Evolutionary conservation across 1,284 basidiomycete genomes (phyloP).

Genomic region (Trichosporon faecale): DNA sequence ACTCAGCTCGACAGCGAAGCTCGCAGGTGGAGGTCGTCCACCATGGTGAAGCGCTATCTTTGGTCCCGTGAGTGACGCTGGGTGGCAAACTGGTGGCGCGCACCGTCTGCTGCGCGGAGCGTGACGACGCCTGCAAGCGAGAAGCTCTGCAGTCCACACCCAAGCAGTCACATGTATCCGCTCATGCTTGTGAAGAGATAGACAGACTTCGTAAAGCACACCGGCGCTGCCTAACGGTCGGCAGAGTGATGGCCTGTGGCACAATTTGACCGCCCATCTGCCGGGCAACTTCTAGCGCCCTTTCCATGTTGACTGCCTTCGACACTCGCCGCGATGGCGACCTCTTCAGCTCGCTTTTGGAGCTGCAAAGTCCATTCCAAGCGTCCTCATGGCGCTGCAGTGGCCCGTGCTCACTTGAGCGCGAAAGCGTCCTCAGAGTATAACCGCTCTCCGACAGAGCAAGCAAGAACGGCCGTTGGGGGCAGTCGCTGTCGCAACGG

Average conservation of each 20-base stretch:
- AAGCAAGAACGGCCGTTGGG: neutral
- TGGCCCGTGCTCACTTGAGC: too few species aligned
- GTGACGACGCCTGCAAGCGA: neutral
- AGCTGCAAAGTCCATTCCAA: too few species aligned
- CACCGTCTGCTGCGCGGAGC: neutral
- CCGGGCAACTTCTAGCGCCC: too few species aligned
- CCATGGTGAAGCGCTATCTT: neutral
- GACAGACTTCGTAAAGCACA: neutral
- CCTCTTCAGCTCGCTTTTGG: too few species aligned
- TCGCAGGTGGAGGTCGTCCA: neutral
- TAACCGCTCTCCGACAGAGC: neutral
- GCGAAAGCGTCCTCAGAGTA: neutral
- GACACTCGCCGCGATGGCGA: too few species aligned
- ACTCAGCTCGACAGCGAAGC: neutral
- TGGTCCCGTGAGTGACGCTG: conserved; percentile 1
- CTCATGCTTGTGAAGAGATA: neutral
- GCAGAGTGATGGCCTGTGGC: neutral
- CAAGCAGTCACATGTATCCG: neutral
- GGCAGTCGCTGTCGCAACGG: neutral
- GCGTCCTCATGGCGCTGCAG: too few species aligned
- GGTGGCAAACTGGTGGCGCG: neutral
- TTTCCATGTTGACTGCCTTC: too few species aligned
- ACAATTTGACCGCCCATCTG: too few species aligned
- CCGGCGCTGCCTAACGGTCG: neutral
- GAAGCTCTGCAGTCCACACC: neutral